A percentile compares a stretch with the other conserved stretches of the same genome.
Conservation (phyloP, 2,329 filamentous ascomycete species). For the Proliferodiscus dingleyae region DNA sequence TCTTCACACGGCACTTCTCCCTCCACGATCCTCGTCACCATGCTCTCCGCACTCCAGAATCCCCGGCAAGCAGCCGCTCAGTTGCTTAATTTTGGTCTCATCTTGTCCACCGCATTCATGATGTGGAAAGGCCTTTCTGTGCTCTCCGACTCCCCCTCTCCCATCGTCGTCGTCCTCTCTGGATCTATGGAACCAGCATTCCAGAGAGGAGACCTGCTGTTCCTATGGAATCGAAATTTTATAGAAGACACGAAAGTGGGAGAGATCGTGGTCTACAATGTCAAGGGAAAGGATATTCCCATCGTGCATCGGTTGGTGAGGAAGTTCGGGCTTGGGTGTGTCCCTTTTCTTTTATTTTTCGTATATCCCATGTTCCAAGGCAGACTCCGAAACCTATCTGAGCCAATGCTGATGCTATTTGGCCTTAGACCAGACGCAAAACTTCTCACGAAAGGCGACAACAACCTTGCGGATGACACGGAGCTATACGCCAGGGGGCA, state of each 20-base stretch:
- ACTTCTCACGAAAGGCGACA: conserved; percentile 95
- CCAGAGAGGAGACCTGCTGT: conserved; percentile 53
- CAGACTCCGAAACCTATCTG: too few relatives aligned
- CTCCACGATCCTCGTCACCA: conserved; percentile 28
- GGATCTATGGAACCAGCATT: conserved; percentile 60
- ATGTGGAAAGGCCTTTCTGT: conserved; percentile 68
- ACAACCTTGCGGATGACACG: conserved; percentile 90
- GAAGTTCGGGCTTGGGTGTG: conserved; percentile 58
- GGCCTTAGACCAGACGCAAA: conserved; percentile 49
- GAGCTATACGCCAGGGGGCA: conserved; percentile 84
- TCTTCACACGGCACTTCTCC: background rate
- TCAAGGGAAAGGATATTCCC: conserved; percentile 84
- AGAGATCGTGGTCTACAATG: conserved; percentile 72
- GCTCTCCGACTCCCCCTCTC: conserved; percentile 53
- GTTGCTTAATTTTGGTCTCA: conserved; percentile 67
- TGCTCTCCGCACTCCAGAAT: conserved; percentile 54
- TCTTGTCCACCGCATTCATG: conserved; percentile 71
- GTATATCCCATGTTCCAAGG: too few relatives aligned
- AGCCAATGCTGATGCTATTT: conserved; percentile 10
- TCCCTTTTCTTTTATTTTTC: too few relatives aligned
- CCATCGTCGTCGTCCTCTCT: conserved; percentile 57
- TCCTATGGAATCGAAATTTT: conserved; percentile 52
- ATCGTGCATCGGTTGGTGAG: conserved; percentile 93
- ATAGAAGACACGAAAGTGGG: conserved; percentile 59
- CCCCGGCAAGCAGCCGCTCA: conserved; percentile 63